phyloP scores from a whole-genome alignment of 1,139 yeast species.

The Suhomyces choctaworum region DNA sequence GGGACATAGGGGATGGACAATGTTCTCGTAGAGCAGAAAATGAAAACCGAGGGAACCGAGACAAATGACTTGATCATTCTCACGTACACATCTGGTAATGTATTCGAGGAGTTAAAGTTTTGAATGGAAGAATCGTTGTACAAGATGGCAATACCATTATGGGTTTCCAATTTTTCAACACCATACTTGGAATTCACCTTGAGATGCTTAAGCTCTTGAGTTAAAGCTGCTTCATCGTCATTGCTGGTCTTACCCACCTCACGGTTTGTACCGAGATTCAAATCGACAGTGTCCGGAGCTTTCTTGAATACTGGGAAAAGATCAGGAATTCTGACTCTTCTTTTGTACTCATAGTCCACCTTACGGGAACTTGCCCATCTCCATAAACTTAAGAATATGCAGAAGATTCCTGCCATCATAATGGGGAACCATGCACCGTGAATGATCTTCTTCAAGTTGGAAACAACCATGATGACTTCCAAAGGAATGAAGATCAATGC shows the following conservation, averaged over 20 bases:
- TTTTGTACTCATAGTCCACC: constrained; percentile 35
- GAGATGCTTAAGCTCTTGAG: constrained; percentile 8
- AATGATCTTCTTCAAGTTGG: constrained; percentile 51
- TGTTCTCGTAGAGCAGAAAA: constrained; percentile 43
- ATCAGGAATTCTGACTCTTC: constrained; percentile 31
- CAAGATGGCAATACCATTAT: constrained; percentile 43
- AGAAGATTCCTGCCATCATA: constrained; percentile 36
- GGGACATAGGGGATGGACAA: constrained; percentile 43
- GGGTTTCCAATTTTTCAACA: constrained; percentile 20
- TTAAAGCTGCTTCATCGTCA: constrained; percentile 7
- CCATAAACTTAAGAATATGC: constrained; percentile 43
- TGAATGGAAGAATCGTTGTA: constrained; percentile 36
- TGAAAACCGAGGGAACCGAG: constrained; percentile 42
- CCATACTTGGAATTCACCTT: constrained; percentile 27
- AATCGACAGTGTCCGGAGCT: constrained; percentile 23
- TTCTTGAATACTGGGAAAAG: constrained; percentile 27
- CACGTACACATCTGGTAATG: constrained; percentile 43
- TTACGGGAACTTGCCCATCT: constrained; percentile 47
- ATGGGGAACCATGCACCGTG: constrained; percentile 65
- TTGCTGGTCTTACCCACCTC: constrained; percentile 9
- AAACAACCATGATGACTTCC: constrained; percentile 45
- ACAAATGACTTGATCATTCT: constrained; percentile 38
- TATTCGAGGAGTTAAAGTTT: constrained; percentile 36
- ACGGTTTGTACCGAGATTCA: constrained; percentile 17
- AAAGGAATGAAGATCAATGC: constrained; percentile 45